Percentiles rank a stretch among this genome's conserved stretches.
These are phyloP conservation scores for Phytopythium chamaehyphon DNA, from an alignment of 352 stramenopile genomes.

Conservation along the genomic window DNA sequence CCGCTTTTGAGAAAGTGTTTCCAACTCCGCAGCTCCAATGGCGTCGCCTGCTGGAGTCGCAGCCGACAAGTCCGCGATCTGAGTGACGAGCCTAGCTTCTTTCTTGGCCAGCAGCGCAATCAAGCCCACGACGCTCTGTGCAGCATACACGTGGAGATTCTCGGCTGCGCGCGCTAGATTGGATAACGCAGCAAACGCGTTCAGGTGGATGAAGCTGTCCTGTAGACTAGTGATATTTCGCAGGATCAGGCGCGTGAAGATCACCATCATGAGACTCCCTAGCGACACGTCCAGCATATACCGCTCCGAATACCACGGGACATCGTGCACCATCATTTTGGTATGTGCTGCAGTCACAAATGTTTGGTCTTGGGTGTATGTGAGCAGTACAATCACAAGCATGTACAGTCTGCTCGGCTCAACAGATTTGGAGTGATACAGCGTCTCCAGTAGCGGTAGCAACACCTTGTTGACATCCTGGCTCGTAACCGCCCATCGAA, in stretches of 20 bases:
- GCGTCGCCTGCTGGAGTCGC: neutral
- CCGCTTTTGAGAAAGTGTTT: constrained; percentile 48
- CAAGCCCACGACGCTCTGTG: constrained; percentile 59
- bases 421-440: constrained; percentile 62
- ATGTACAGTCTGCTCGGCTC: constrained; percentile 69
- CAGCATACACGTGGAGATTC: constrained; percentile 69
- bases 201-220: constrained; percentile 75
- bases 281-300: constrained; percentile 76
- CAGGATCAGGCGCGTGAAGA: constrained; percentile 72
- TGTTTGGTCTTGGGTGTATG: constrained; percentile 51
- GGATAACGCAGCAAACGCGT: constrained; percentile 65
- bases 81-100: constrained; percentile 47
- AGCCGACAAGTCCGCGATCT: constrained; percentile 29
- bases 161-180: constrained; percentile 71
- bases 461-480: constrained; percentile 45
- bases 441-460: constrained; percentile 63
- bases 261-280: constrained; percentile 71
- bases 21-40: constrained; percentile 20
- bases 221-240: constrained; percentile 81
- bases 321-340: constrained; percentile 47
- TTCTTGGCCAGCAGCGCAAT: constrained; percentile 80
- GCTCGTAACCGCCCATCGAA: constrained; percentile 37
- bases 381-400: constrained; percentile 65
- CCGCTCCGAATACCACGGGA: constrained; percentile 75
- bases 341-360: constrained; percentile 68